Evolutionary conservation across 768 basidiomycete species (phyloP).

Genomic region (Rhodotorula toruloides): DNA sequence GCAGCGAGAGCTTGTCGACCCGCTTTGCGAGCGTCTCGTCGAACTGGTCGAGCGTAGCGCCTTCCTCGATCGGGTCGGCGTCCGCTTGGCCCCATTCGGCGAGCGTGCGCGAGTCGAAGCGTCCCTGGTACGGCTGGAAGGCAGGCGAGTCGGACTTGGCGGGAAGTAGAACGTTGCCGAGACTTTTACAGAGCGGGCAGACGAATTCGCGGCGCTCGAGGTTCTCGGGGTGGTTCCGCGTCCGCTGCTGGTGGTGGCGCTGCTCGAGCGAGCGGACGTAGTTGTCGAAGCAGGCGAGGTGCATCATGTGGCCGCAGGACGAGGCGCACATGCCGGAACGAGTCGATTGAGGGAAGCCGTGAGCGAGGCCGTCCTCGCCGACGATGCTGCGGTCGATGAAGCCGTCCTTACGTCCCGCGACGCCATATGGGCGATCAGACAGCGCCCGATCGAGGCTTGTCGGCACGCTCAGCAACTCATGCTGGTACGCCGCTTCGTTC

Average conservation of each 20-base stretch:
- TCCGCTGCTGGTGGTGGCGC: conserved; percentile 81
- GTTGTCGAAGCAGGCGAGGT: conserved; percentile 84
- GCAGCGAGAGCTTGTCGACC: conserved; percentile 14
- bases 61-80: conserved; percentile 1
- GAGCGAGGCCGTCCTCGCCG: conserved; percentile 32
- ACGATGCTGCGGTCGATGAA: conserved; percentile 18
- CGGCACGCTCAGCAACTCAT: conserved; percentile 64
- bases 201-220: conserved; percentile 92
- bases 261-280: conserved; percentile 75
- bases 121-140: conserved; percentile 1
- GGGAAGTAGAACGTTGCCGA: conserved; percentile 90
- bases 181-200: conserved; percentile 92
- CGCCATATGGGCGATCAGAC: conserved; percentile 30
- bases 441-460: conserved; percentile 60
- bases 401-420: conserved; percentile 19
- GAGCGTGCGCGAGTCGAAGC: conserved; percentile 5
- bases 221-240: conserved; percentile 87
- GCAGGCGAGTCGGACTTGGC: conserved; percentile 50
- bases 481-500: conserved; percentile 50
- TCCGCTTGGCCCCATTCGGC: conserved; percentile 14
- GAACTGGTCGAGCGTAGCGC: background rate
- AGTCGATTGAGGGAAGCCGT: conserved; percentile 35
- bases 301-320: conserved; percentile 95
- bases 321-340: conserved; percentile 60
- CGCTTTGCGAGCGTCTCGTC: background rate